Conservation (phyloP, 192 early-diverging fungal species). For the Coemansia sp. region DNA sequence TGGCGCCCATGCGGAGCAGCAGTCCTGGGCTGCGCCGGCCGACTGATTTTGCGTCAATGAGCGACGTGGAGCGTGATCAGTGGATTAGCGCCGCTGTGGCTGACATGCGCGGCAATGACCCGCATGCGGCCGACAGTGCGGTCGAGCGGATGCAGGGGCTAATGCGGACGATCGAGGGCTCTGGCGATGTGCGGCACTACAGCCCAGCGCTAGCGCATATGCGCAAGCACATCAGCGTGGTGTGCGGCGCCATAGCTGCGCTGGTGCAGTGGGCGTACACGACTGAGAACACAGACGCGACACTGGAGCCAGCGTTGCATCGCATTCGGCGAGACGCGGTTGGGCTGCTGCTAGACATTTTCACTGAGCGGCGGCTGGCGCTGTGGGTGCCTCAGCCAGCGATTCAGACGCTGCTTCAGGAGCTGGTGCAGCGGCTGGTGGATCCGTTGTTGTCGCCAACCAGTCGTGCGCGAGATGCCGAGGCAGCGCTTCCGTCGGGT, state of each 20-base stretch:
- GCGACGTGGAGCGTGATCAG: constrained; percentile 38
- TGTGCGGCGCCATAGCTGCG: constrained; percentile 26
- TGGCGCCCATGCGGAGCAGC: background rate
- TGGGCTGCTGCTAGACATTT: constrained; percentile 68
- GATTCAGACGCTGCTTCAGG: constrained; percentile 67
- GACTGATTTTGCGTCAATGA: constrained; percentile 26
- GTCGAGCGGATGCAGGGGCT: constrained; percentile 31
- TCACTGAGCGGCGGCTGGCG: constrained; percentile 67
- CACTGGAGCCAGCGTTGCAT: constrained; percentile 25
- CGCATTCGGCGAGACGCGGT: constrained; percentile 69
- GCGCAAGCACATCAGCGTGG: constrained; percentile 15
- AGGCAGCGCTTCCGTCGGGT: constrained; percentile 44
- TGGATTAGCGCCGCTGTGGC: constrained; percentile 35
- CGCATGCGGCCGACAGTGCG: constrained; percentile 28
- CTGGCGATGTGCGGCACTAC: background rate
- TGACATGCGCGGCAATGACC: constrained; percentile 38
- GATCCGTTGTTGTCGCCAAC: constrained; percentile 70
- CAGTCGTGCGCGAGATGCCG: background rate
- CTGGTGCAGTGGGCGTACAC: constrained; percentile 41
- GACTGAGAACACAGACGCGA: constrained; percentile 17
- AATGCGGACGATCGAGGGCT: constrained; percentile 11
- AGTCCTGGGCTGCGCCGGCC: constrained; percentile 1
- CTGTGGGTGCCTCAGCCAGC: constrained; percentile 59
- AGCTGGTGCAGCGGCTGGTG: constrained; percentile 74
- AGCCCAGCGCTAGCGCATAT: constrained; percentile 22